These are phyloP conservation scores for Nicotiana otophora DNA, from an alignment of 257 asterid genomes.

Conservation along the genomic window DNA sequence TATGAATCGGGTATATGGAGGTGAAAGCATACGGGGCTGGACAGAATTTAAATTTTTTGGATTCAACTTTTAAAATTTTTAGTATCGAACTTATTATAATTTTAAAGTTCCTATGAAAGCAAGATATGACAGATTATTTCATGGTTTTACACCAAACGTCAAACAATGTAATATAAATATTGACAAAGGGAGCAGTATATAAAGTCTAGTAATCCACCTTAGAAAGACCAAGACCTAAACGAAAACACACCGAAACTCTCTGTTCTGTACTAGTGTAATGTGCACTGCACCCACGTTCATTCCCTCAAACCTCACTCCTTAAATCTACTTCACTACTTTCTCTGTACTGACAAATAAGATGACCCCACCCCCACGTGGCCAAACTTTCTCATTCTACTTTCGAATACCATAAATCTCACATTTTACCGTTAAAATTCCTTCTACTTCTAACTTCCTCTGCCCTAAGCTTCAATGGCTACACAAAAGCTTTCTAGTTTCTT, in stretches of 20 bases:
- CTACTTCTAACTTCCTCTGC: neutral
- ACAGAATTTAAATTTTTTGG: no score
- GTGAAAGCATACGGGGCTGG: no score
- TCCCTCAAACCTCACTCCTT: neutral
- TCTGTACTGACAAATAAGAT: neutral
- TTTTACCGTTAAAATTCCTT: neutral
- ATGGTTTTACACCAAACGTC: neutral
- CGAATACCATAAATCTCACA: neutral
- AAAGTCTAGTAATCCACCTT: neutral
- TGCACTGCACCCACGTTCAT: neutral
- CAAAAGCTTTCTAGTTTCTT: neutral
- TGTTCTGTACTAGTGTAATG: neutral
- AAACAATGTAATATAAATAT: neutral
- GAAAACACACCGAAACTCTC: neutral
- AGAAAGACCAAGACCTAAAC: neutral
- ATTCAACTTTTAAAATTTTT: no score
- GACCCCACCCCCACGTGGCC: neutral
- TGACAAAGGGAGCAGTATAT: neutral
- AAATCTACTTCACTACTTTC: neutral
- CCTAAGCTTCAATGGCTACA: neutral
- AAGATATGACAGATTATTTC: neutral
- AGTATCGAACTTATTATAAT: no score
- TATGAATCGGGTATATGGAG: no score
- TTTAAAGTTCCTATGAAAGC: no score
- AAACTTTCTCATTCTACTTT: no score